These are phyloP conservation scores for Schwanniomyces vanrijiae DNA, from an alignment of 805 yeast species.

Conservation along the genomic window DNA sequence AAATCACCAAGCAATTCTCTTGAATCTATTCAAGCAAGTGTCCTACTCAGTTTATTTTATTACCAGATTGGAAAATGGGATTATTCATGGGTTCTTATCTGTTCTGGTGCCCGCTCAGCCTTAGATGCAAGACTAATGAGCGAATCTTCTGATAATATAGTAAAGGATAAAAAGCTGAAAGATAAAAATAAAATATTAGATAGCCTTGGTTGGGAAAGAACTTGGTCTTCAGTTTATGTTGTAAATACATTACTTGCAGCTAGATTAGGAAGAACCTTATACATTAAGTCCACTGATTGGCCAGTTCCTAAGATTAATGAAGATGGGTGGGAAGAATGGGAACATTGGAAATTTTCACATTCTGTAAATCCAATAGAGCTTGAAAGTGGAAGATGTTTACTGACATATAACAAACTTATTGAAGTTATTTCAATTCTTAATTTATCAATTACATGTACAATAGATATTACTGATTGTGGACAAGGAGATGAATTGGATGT, in stretches of 20 bases:
- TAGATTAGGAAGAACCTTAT: slow-evolving; percentile 23
- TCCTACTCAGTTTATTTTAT: slow-evolving; percentile 17
- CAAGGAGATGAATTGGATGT: background rate
- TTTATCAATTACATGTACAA: slow-evolving; percentile 19
- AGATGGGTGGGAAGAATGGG: slow-evolving; percentile 30
- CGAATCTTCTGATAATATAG: background rate
- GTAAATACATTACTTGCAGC: slow-evolving; percentile 21
- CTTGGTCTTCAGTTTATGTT: slow-evolving; percentile 23
- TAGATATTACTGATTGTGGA: slow-evolving; percentile 12
- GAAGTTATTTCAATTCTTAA: slow-evolving; percentile 16
- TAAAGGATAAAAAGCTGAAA: slow-evolving; percentile 1
- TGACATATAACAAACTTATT: slow-evolving; percentile 16
- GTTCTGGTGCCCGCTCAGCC: slow-evolving; percentile 23
- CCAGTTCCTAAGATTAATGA: slow-evolving; percentile 17
- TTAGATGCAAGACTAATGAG: slow-evolving; percentile 22
- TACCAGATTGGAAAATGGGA: slow-evolving; percentile 25
- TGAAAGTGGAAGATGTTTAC: slow-evolving; percentile 20
- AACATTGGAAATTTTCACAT: slow-evolving; percentile 14
- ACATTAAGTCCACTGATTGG: slow-evolving; percentile 23
- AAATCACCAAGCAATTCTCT: slow-evolving; percentile 18
- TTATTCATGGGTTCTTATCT: slow-evolving; percentile 20
- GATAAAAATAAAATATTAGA: slow-evolving; percentile 9
- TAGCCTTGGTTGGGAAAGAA: slow-evolving; percentile 17
- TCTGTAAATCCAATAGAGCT: slow-evolving; percentile 6
- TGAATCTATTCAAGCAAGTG: slow-evolving; percentile 22